These are phyloP conservation scores for Acanthamoeba healyi DNA, from an alignment of 208 protist genomes.

Conservation along the genomic window DNA sequence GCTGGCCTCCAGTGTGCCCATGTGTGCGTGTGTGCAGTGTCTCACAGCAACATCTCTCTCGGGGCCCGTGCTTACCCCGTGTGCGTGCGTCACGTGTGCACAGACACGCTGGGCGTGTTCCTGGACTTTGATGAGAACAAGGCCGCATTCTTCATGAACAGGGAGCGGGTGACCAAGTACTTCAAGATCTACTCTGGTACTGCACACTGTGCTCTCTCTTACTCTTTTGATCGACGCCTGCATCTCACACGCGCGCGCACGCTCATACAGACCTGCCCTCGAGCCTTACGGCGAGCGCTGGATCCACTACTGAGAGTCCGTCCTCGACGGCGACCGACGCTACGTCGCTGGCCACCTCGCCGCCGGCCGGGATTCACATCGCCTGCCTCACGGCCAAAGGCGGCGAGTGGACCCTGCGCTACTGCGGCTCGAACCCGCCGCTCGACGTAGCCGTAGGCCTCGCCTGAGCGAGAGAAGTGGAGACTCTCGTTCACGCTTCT, in stretches of 20 bases:
- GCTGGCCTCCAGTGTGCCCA: too few species aligned
- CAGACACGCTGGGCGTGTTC: slow-evolving; percentile 21
- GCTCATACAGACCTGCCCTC: not conserved
- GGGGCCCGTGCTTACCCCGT: too few species aligned
- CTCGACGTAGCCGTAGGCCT: not conserved
- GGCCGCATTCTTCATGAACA: not conserved
- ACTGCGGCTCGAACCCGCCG: slow-evolving; percentile 13
- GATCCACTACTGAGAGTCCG: too few species aligned
- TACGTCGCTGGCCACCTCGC: not conserved
- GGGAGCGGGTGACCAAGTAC: slow-evolving; percentile 3
- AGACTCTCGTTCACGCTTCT: not conserved
- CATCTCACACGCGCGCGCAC: not conserved
- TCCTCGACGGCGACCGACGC: too few species aligned
- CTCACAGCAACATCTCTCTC: too few species aligned
- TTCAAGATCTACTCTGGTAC: slow-evolving; percentile 15
- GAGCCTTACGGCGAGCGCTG: too few species aligned
- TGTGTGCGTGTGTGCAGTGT: too few species aligned
- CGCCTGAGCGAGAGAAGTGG: not conserved
- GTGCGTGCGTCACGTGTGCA: too few species aligned
- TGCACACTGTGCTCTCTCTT: not conserved
- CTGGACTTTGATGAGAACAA: slow-evolving; percentile 31
- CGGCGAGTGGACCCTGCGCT: slow-evolving; percentile 20
- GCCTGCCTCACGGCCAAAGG: slow-evolving; percentile 30
- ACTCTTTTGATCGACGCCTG: not conserved
- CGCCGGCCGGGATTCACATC: not conserved